Evolutionary conservation across 768 basidiomycete genomes (phyloP).

Genomic region (Mycena rosella): DNA sequence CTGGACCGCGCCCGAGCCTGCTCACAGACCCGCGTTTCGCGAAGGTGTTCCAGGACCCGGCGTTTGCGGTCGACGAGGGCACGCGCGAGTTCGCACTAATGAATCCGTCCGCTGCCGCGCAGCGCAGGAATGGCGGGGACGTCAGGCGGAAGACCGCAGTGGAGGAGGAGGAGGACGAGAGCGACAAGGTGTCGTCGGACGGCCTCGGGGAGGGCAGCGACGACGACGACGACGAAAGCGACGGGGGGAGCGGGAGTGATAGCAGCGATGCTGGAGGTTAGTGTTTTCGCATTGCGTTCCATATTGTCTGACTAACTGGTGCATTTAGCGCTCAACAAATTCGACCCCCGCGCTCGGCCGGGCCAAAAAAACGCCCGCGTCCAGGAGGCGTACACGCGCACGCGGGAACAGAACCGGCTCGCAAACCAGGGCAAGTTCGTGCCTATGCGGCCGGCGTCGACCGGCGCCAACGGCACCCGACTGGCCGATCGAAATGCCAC

Average conservation of each 20-base stretch:
- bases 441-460: slow-evolving; percentile 66
- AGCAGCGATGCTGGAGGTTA: slow-evolving; percentile 72
- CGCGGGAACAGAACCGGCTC: slow-evolving; percentile 58
- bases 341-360: slow-evolving; percentile 63
- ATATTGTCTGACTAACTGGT: slow-evolving; percentile 2
- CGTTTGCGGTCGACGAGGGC: slow-evolving; percentile 91
- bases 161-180: slow-evolving; percentile 91
- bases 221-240: slow-evolving; percentile 59
- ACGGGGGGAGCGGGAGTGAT: slow-evolving; percentile 51
- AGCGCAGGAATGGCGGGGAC: slow-evolving; percentile 54
- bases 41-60: slow-evolving; percentile 90
- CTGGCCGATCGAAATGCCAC: slow-evolving; percentile 65
- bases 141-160: slow-evolving; percentile 78
- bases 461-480: slow-evolving; percentile 42
- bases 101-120: slow-evolving; percentile 86
- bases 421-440: slow-evolving; percentile 70
- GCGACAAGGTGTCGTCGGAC: slow-evolving; percentile 75
- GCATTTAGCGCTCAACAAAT: slow-evolving; percentile 61
- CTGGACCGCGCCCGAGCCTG: slow-evolving; percentile 54
- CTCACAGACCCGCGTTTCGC: slow-evolving; percentile 92
- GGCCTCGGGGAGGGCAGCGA: slow-evolving; percentile 58
- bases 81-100: slow-evolving; percentile 92
- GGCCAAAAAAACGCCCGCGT: slow-evolving; percentile 62
- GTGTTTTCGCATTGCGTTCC: slow-evolving; percentile 29
- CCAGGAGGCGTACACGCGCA: slow-evolving; percentile 59